Conservation (phyloP, 2,329 filamentous ascomycete genomes). For the Claviceps sp. region DNA sequence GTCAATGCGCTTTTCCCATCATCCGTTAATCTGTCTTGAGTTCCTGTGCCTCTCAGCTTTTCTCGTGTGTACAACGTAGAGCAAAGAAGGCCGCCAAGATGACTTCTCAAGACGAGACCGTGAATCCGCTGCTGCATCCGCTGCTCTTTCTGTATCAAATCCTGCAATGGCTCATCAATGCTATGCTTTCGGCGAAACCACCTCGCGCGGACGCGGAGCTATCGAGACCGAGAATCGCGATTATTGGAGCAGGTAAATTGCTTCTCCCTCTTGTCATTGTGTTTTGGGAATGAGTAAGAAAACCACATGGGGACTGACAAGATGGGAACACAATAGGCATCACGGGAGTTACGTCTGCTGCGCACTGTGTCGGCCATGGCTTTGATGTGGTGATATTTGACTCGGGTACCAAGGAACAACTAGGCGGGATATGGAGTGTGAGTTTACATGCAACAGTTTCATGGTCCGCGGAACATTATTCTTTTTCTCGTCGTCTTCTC, state of each 20-base stretch:
- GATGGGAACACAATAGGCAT: conserved; percentile 38
- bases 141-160: conserved; percentile 51
- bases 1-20: no score
- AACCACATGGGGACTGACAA: background rate
- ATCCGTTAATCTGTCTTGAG: no score
- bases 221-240: conserved; percentile 50
- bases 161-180: conserved; percentile 49
- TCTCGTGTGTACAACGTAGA: background rate
- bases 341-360: conserved; percentile 63
- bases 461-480: background rate
- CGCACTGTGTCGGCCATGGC: conserved; percentile 74
- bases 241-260: conserved; percentile 53
- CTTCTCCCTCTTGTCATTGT: background rate
- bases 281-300: no score
- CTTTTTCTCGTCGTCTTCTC: background rate
- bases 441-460: conserved; percentile 12
- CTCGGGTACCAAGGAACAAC: conserved; percentile 45
- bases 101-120: conserved; percentile 17
- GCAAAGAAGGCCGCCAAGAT: conserved; percentile 13
- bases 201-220: conserved; percentile 45
- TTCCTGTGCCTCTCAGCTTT: no score
- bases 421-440: conserved; percentile 75
- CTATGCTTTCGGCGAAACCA: conserved; percentile 55
- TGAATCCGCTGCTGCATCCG: conserved; percentile 34
- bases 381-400: conserved; percentile 76